Conservation (phyloP, 2,329 filamentous ascomycete genomes). For the Canariomyces notabilis region DNA sequence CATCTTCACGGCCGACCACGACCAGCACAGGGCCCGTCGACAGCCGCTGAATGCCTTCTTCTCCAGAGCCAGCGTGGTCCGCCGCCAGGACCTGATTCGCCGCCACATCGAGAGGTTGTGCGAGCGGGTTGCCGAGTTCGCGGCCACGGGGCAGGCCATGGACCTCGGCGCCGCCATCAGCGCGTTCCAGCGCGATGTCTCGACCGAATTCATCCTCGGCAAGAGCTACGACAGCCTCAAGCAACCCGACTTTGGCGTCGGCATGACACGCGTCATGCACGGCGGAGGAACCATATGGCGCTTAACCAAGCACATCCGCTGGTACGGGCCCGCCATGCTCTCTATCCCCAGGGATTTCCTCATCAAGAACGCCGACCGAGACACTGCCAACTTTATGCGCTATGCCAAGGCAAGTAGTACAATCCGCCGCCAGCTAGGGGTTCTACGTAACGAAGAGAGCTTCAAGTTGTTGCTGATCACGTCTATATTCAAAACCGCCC, state of each 20-base stretch:
- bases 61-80: slow-evolving; percentile 2
- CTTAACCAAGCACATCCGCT: slow-evolving; percentile 19
- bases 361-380: slow-evolving; percentile 11
- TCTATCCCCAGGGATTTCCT: slow-evolving; percentile 11
- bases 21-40: slow-evolving; percentile 4
- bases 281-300: slow-evolving; percentile 17
- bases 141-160: neutral
- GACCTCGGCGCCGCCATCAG: slow-evolving; percentile 17
- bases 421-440: too few species aligned
- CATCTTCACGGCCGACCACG: slow-evolving; percentile 5
- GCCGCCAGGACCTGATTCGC: neutral
- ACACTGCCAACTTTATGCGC: slow-evolving; percentile 4
- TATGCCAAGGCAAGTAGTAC: slow-evolving; percentile 5
- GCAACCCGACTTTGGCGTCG: slow-evolving; percentile 11
- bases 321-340: slow-evolving; percentile 15
- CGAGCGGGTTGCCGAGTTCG: slow-evolving; percentile 1
- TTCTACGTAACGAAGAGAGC: too few species aligned
- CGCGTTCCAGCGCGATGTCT: slow-evolving; percentile 16
- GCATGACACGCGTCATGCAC: slow-evolving; percentile 8
- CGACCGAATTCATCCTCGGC: slow-evolving; percentile 15
- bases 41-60: slow-evolving; percentile 3
- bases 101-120: slow-evolving; percentile 11
- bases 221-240: slow-evolving; percentile 16
- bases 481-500: too few species aligned
- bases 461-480: too few species aligned